Percentiles rank a stretch among this genome's conserved stretches.
phyloP scores from a whole-genome alignment of 2,329 filamentous ascomycete species.

The Annulohypoxylon truncatum region DNA sequence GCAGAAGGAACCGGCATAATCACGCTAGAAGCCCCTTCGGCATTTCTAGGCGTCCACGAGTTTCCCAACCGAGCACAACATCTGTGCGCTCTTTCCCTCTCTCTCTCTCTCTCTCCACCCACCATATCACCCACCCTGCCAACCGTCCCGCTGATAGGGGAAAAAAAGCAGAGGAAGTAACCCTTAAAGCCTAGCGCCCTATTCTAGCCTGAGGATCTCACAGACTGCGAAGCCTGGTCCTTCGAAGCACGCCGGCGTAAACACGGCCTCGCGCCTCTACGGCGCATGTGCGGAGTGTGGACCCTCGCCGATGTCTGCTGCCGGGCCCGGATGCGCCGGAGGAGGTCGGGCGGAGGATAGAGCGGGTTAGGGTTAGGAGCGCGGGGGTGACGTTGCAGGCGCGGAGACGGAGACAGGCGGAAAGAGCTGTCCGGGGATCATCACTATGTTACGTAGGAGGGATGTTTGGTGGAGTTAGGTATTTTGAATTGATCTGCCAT shows the following conservation, averaged over 20 bases:
- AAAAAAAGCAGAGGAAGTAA: conserved; percentile 27
- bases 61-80: conserved; percentile 27
- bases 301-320: not conserved
- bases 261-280: not conserved
- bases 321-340: not conserved
- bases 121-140: not conserved
- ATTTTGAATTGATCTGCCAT: not conserved
- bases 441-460: conserved; percentile 16
- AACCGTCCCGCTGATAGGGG: not conserved
- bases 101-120: not conserved
- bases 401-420: conserved; percentile 3
- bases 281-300: not conserved
- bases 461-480: conserved; percentile 4
- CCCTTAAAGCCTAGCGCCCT: conserved; percentile 31
- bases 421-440: conserved; percentile 17
- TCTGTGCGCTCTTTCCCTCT: conserved; percentile 25
- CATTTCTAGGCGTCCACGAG: conserved; percentile 34
- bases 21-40: conserved; percentile 34
- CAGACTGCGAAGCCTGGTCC: conserved; percentile 34
- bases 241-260: conserved; percentile 26
- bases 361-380: not conserved
- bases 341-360: not conserved
- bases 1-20: conserved; percentile 32
- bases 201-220: conserved; percentile 32
- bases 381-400: not conserved